These are phyloP conservation scores for Datura wrightii DNA, from an alignment of 257 asterid genomes.

Conservation along the genomic window DNA sequence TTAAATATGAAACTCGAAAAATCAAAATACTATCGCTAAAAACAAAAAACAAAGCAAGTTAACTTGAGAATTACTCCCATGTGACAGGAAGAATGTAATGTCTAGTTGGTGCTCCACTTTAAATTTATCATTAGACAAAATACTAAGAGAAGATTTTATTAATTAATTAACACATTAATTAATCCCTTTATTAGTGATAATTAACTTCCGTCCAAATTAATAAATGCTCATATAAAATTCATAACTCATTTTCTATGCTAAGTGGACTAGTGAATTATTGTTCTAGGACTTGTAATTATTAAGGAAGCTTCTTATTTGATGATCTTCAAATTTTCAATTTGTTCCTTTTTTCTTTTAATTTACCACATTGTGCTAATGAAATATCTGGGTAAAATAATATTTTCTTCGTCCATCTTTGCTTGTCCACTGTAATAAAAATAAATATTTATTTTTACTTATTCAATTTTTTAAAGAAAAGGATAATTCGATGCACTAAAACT, in stretches of 20 bases:
- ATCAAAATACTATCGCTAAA: too few species aligned
- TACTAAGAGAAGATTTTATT: constrained; percentile 11
- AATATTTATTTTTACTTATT: too few species aligned
- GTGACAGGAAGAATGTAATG: not conserved
- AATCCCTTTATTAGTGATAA: not conserved
- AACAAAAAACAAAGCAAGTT: not conserved
- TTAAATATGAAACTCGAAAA: too few species aligned
- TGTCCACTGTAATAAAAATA: too few species aligned
- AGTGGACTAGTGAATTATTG: constrained; percentile 13
- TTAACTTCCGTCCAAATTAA: constrained; percentile 15
- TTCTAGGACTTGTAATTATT: not conserved
- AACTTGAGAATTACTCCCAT: not conserved
- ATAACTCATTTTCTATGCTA: not conserved
- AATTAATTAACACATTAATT: not conserved
- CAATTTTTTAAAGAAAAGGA: too few species aligned
- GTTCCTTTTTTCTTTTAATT: not conserved
- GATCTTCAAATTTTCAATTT: not conserved
- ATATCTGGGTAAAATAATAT: not conserved
- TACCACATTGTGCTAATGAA: not conserved
- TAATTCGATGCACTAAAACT: too few species aligned
- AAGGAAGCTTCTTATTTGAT: not conserved
- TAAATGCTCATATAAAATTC: not conserved
- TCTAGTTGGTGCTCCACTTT: not conserved
- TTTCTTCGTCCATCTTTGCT: too few species aligned
- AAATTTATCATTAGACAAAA: not conserved